Conservation (phyloP, 192 early-diverging fungal species). For the Coemansia sp. region DNA sequence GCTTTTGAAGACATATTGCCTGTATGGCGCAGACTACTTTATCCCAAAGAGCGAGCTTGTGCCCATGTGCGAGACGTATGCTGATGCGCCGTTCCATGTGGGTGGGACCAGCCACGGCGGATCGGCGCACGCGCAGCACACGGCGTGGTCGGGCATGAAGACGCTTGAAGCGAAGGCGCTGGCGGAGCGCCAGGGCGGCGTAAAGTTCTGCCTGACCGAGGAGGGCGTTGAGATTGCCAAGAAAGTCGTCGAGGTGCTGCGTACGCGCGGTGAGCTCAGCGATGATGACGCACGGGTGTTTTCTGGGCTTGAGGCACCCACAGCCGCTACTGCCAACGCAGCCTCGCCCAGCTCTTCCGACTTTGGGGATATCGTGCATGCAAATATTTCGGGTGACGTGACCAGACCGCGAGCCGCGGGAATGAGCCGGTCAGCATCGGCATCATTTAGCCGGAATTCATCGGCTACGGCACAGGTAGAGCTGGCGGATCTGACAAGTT, state of each 20-base stretch:
- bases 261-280: conserved; percentile 23
- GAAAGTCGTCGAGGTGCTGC: conserved; percentile 44
- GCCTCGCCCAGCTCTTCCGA: neutral
- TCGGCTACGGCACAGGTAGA: conserved; percentile 18
- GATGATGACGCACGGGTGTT: conserved; percentile 18
- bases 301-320: conserved; percentile 7
- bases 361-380: too few species aligned
- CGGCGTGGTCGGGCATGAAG: conserved; percentile 77
- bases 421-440: conserved; percentile 9
- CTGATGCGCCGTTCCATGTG: conserved; percentile 63
- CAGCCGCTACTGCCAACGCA: neutral
- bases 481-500: conserved; percentile 21
- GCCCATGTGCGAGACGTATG: conserved; percentile 59
- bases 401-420: neutral
- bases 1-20: conserved; percentile 51
- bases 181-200: conserved; percentile 59
- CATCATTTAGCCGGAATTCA: conserved; percentile 33
- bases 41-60: conserved; percentile 74
- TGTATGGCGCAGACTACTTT: conserved; percentile 38
- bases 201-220: conserved; percentile 68
- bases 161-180: conserved; percentile 68
- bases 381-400: too few species aligned
- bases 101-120: conserved; percentile 45
- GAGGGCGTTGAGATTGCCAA: conserved; percentile 64
- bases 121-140: conserved; percentile 49